Evolutionary conservation across 345 rosid genomes (phyloP), one percentile per base, ranked within the genome.

Genomic region (Clarkia xantiana): DNA sequence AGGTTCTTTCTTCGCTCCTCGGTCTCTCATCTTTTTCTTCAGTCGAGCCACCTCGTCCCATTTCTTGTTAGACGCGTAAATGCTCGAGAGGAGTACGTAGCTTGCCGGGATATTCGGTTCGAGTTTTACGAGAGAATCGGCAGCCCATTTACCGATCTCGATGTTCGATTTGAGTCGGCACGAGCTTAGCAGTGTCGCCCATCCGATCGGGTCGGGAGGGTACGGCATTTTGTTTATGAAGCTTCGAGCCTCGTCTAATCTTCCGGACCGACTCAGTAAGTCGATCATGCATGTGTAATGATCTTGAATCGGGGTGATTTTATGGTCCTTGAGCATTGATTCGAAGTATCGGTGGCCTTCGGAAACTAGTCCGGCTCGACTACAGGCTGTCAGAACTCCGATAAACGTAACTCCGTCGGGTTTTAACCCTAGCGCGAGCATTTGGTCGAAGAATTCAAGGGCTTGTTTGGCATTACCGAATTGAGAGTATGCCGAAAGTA

Each of bases 231-330:
- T 63, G 54, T 57, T 66, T 54, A 83, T 81, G 57, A 81, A 83
- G 45, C 45, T 54, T 72, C 69, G 77, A 60, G 97, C 91, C 72
- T 81, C 88, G 69, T 79, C 81, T 66, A 86, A 61, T 75, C 71
- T 77, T 60, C 96, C 96, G 43, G 96, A 79, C 51, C 96, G 74
- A 70, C 96, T 76, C 20, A 77, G 70, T 60, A 83, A 86, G 66
- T 90, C 97, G 47, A 86, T 90, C 94, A 90, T 90, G 71, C 97
- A 90, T 61, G 86, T 79, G 50, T 79, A 83, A 63, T 83, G 96
- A 53, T 85, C 86, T 65, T 42, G 63, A 61, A 45, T 68, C 3
- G 86, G 94, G 17, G 59, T 62, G 47, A 83, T 76, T 44, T 79
- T 67, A 60, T 83, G 73, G 38, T 83, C 71, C 43, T 67, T 59